Evolutionary conservation across 805 yeast genomes (phyloP).

Genomic region (Wickerhamiella lipophila): DNA sequence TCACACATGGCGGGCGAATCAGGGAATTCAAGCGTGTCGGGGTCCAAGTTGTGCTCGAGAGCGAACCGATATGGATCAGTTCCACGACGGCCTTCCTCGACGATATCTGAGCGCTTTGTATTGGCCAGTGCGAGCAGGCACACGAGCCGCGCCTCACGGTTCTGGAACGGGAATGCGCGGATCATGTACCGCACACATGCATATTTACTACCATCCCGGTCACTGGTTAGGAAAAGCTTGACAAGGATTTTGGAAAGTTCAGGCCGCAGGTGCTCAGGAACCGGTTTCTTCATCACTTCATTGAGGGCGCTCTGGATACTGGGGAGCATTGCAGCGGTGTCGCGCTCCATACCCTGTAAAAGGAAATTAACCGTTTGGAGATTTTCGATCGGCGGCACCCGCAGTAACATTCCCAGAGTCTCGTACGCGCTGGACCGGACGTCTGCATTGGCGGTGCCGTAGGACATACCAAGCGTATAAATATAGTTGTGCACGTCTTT

Average conservation of each 20-base stretch:
- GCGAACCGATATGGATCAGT: conserved; percentile 74
- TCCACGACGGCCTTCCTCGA: conserved; percentile 71
- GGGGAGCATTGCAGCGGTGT: conserved; percentile 46
- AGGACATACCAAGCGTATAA: conserved; percentile 4
- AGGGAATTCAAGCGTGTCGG: conserved; percentile 40
- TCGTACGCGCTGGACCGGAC: conserved; percentile 37
- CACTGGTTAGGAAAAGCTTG: conserved; percentile 31
- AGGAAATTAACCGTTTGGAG: conserved; percentile 48
- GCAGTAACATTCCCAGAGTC: conserved; percentile 54
- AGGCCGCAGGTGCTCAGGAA: conserved; percentile 27
- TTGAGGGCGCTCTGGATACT: conserved; percentile 63
- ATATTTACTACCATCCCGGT: conserved; percentile 41
- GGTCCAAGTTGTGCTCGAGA: conserved; percentile 24
- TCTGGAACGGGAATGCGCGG: conserved; percentile 50
- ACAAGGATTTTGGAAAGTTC: conserved; percentile 33
- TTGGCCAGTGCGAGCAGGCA: conserved; percentile 48
- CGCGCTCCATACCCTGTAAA: conserved; percentile 56
- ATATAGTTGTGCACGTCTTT: conserved; percentile 5
- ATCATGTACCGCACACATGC: conserved; percentile 54
- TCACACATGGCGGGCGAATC: conserved; percentile 32
- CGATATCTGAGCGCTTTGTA: conserved; percentile 52
- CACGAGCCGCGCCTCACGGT: conserved; percentile 52
- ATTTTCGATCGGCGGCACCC: conserved; percentile 32
- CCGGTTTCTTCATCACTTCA: conserved; percentile 36
- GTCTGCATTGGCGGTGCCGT: background rate